Evolutionary conservation across 768 basidiomycete genomes (phyloP).

Genomic region (Multifurca ochricompacta): DNA sequence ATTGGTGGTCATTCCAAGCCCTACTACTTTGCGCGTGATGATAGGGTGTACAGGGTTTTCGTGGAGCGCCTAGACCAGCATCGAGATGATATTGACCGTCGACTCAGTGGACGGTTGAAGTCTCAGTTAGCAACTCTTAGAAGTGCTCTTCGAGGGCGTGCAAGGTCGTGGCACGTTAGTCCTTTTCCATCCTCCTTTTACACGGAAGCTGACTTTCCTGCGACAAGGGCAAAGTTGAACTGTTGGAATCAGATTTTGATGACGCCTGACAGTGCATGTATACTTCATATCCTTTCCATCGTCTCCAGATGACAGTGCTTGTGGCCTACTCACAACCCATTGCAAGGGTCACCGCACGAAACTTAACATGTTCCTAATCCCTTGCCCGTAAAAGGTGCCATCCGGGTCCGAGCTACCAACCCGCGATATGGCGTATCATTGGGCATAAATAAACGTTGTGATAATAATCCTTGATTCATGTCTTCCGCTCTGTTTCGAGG

Average conservation of each 20-base stretch:
- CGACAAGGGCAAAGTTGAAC: conserved; percentile 52
- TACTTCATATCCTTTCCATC: neutral
- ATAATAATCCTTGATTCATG: neutral
- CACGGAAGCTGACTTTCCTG: conserved; percentile 7
- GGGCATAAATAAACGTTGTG: conserved; percentile 47
- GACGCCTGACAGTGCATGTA: conserved; percentile 33
- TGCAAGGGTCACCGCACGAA: neutral
- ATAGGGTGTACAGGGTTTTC: conserved; percentile 73
- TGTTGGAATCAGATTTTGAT: conserved; percentile 56
- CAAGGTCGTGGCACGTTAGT: conserved; percentile 20
- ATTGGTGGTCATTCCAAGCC: conserved; percentile 32
- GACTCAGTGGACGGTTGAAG: conserved; percentile 49
- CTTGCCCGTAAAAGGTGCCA: conserved; percentile 76
- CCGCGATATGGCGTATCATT: conserved; percentile 65
- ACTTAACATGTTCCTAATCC: neutral
- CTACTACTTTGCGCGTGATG: conserved; percentile 93
- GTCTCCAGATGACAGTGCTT: neutral
- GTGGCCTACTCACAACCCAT: neutral
- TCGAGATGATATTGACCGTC: conserved; percentile 37
- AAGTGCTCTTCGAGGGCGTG: conserved; percentile 11
- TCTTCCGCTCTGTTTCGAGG: neutral
- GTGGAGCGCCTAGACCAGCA: conserved; percentile 34
- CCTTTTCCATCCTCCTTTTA: neutral
- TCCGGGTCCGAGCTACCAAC: conserved; percentile 50
- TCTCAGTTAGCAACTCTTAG: conserved; percentile 61